phyloP scores from a whole-genome alignment of 1,284 basidiomycete genomes.

The Spongiforma sp. region DNA sequence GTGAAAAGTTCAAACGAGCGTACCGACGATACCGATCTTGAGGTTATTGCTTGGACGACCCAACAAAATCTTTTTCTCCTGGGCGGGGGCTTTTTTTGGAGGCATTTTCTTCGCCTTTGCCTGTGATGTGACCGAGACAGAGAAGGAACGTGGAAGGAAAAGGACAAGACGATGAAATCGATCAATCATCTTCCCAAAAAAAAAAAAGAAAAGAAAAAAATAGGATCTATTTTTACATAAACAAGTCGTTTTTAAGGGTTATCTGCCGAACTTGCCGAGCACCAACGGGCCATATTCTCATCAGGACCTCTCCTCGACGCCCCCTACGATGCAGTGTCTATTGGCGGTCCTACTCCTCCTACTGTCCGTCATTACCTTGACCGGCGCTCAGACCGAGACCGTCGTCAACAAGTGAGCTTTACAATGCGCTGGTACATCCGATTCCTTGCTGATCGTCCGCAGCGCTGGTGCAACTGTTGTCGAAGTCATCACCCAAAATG shows the following conservation, averaged over 20 bases:
- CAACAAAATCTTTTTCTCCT: constrained; percentile 86
- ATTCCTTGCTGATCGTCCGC: constrained; percentile 16
- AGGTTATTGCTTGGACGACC: constrained; percentile 94
- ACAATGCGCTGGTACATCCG: neutral
- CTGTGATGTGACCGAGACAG: constrained; percentile 26
- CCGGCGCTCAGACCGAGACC: constrained; percentile 53
- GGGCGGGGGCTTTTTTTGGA: constrained; percentile 77
- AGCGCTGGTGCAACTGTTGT: constrained; percentile 62
- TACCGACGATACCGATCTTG: constrained; percentile 97
- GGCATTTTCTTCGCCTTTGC: constrained; percentile 74
- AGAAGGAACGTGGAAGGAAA: constrained; percentile 27
- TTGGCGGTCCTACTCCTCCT: constrained; percentile 36
- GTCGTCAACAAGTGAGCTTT: constrained; percentile 48
- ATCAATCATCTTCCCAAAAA: constrained; percentile 37
- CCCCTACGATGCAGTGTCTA: constrained; percentile 29
- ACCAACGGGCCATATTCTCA: neutral
- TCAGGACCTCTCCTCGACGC: neutral
- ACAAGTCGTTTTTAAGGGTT: constrained; percentile 16
- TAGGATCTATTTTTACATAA: neutral
- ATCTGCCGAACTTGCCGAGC: constrained; percentile 31
- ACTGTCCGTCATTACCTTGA: constrained; percentile 27
- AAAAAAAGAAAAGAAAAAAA: constrained; percentile 9
- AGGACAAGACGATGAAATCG: constrained; percentile 34
- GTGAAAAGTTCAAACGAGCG: constrained; percentile 41
- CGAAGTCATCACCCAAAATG: constrained; percentile 52